Evolutionary conservation across 2,329 filamentous ascomycete species (phyloP).

Genomic region (Corinectria fuckeliana): DNA sequence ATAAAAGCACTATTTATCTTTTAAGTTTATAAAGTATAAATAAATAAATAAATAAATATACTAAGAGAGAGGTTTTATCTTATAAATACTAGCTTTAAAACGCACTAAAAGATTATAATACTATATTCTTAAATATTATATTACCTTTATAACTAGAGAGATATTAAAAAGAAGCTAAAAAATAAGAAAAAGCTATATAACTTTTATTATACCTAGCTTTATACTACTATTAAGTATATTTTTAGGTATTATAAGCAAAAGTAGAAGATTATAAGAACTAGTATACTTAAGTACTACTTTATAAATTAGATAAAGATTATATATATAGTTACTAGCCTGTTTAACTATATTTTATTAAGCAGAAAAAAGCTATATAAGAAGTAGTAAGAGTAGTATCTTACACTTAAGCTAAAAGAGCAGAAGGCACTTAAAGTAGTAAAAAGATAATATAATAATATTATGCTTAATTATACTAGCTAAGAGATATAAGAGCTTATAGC

Average conservation of each 20-base stretch:
- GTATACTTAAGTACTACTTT: neutral
- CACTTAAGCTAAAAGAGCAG: neutral
- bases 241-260: slow-evolving; percentile 1
- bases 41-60: too few species aligned
- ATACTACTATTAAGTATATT: neutral
- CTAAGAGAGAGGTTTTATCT: too few species aligned
- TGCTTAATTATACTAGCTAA: neutral
- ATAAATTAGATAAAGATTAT: slow-evolving; percentile 6
- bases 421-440: neutral
- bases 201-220: slow-evolving; percentile 1
- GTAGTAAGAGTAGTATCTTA: neutral
- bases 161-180: slow-evolving; percentile 1
- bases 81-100: slow-evolving; percentile 2
- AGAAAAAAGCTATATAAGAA: neutral
- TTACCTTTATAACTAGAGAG: neutral
- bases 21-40: too few species aligned
- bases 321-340: slow-evolving; percentile 10
- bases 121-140: neutral
- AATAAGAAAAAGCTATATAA: slow-evolving; percentile 13
- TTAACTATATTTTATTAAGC: neutral
- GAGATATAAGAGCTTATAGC: neutral
- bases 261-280: slow-evolving; percentile 6
- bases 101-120: neutral
- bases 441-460: neutral
- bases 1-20: too few species aligned